Evolutionary conservation across 2,329 filamentous ascomycete genomes (phyloP).

Genomic region (Epichloe bromicola): DNA sequence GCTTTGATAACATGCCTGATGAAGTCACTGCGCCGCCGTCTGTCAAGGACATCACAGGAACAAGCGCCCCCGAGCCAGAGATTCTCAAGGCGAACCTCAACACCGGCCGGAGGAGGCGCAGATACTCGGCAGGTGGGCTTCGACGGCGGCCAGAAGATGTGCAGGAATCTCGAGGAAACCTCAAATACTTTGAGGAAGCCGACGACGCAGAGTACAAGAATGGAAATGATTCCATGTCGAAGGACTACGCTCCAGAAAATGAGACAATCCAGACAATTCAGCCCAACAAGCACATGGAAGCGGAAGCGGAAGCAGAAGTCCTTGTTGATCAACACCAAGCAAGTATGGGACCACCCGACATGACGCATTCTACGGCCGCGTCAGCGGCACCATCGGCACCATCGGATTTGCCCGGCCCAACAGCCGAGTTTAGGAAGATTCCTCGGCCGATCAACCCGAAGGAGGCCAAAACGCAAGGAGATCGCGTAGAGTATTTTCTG

Average conservation of each 20-base stretch:
- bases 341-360: not conserved
- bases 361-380: conserved; percentile 13
- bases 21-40: conserved; percentile 21
- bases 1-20: conserved; percentile 21
- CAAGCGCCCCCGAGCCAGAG: conserved; percentile 49
- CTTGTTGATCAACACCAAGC: not conserved
- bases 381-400: conserved; percentile 16
- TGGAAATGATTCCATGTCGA: conserved; percentile 4
- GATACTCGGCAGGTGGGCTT: conserved; percentile 79
- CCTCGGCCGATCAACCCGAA: conserved; percentile 61
- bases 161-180: conserved; percentile 53
- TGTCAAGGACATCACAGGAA: conserved; percentile 45
- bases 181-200: conserved; percentile 86
- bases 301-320: not conserved
- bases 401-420: conserved; percentile 25
- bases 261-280: not conserved
- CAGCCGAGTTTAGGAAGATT: conserved; percentile 27
- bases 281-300: not conserved
- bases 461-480: conserved; percentile 30
- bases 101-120: conserved; percentile 43
- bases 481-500: conserved; percentile 82
- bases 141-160: conserved; percentile 63
- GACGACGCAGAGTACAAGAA: conserved; percentile 65
- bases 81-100: conserved; percentile 31
- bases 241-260: not conserved